These are phyloP conservation scores for Alnus rubra DNA, from an alignment of 306 rosid species.

Conservation along the genomic window DNA sequence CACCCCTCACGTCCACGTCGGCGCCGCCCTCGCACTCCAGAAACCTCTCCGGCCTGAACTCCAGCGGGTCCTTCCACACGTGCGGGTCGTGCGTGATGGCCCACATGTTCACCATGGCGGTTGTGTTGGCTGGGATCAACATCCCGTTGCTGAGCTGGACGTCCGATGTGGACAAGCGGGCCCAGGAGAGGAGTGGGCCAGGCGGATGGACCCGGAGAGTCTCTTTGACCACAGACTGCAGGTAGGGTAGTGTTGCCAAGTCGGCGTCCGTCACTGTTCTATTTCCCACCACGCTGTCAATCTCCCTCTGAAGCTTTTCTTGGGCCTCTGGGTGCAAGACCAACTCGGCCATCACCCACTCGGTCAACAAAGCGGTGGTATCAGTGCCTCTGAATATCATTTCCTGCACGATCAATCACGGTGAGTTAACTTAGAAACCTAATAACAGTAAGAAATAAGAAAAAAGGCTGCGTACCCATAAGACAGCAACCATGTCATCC, in stretches of 20 bases:
- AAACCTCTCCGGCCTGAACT: slow-evolving; percentile 55
- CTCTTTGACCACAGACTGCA: slow-evolving; percentile 60
- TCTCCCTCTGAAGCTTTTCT: slow-evolving; percentile 35
- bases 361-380: slow-evolving; percentile 50
- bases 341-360: slow-evolving; percentile 65
- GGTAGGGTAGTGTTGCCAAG: slow-evolving; percentile 41
- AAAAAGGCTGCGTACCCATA: slow-evolving; percentile 39
- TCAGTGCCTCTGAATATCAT: slow-evolving; percentile 67
- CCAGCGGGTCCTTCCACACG: slow-evolving; percentile 43
- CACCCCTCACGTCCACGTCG: slow-evolving; percentile 54
- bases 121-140: slow-evolving; percentile 51
- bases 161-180: slow-evolving; percentile 54
- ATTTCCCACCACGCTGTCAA: slow-evolving; percentile 20
- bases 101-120: slow-evolving; percentile 74
- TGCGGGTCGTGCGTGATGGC: slow-evolving; percentile 55
- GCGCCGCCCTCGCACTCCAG: slow-evolving; percentile 28
- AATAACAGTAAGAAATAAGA: not conserved
- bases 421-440: not conserved
- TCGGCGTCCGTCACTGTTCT: slow-evolving; percentile 42
- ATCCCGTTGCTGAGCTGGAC: slow-evolving; percentile 60
- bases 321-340: slow-evolving; percentile 34
- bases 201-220: slow-evolving; percentile 57
- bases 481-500: slow-evolving; percentile 55
- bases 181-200: slow-evolving; percentile 67
- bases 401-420: slow-evolving; percentile 31